phyloP scores from a whole-genome alignment of 345 rosid genomes.

The Heritiera littoralis region DNA sequence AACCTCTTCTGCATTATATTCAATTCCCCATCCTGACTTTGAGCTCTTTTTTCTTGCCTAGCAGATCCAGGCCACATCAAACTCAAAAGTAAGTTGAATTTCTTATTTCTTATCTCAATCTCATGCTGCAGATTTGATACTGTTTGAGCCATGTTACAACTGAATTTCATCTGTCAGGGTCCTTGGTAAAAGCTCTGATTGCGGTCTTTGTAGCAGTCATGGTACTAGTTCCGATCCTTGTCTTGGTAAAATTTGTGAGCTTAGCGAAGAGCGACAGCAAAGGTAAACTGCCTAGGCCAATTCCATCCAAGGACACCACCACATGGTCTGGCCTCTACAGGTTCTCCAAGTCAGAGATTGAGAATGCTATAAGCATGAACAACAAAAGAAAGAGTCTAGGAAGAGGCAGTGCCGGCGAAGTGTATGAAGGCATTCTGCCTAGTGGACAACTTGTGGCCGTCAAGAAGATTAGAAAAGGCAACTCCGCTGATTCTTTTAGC shows the following conservation, averaged over 20 bases:
- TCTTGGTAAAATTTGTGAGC: constrained; percentile 37
- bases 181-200: constrained; percentile 26
- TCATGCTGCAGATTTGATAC: background rate
- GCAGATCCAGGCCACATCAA: constrained; percentile 47
- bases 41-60: constrained; percentile 7
- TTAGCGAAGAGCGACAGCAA: constrained; percentile 22
- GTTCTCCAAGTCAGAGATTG: constrained; percentile 59
- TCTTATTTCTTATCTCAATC: background rate
- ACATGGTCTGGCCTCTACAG: constrained; percentile 51
- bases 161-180: constrained; percentile 33
- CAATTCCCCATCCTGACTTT: background rate
- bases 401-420: constrained; percentile 60
- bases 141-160: background rate
- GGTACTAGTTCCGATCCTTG: constrained; percentile 34
- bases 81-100: constrained; percentile 47
- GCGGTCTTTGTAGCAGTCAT: constrained; percentile 30
- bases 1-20: background rate
- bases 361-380: constrained; percentile 47
- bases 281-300: constrained; percentile 9
- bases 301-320: constrained; percentile 26
- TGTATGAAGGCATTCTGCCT: constrained; percentile 59
- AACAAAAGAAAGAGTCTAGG: constrained; percentile 40
- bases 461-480: constrained; percentile 50
- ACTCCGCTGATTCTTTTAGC: constrained; percentile 42
- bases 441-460: constrained; percentile 62